phyloP scores from a whole-genome alignment of 768 basidiomycete species.

The Lentinula guzmanii region DNA sequence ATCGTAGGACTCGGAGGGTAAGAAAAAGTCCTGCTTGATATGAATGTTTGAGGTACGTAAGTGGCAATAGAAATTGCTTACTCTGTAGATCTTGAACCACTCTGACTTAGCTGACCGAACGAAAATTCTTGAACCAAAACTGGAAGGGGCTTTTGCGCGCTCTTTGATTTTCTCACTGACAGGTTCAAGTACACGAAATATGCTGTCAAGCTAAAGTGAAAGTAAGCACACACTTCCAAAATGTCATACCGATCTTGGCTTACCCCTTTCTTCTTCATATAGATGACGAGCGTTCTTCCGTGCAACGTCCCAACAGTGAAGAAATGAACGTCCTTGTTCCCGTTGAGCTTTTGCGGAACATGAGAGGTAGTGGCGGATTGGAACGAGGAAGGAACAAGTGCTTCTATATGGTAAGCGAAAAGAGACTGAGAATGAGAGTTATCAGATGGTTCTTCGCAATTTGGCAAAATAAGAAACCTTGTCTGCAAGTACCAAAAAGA shows the following conservation, averaged over 20 bases:
- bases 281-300: conserved; percentile 76
- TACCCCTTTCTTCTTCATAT: conserved; percentile 73
- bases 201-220: conserved; percentile 70
- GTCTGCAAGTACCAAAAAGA: conserved; percentile 87
- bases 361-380: conserved; percentile 62
- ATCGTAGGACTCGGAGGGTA: conserved; percentile 87
- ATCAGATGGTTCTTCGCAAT: not conserved
- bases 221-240: conserved; percentile 57
- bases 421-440: conserved; percentile 47
- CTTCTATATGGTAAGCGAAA: conserved; percentile 95
- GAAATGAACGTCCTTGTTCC: conserved; percentile 90
- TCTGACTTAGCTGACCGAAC: conserved; percentile 80
- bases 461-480: conserved; percentile 42
- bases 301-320: conserved; percentile 89
- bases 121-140: conserved; percentile 67
- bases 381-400: conserved; percentile 84
- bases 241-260: conserved; percentile 65
- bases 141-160: conserved; percentile 62
- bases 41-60: not conserved
- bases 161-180: conserved; percentile 86
- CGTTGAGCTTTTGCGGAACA: conserved; percentile 86
- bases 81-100: conserved; percentile 93
- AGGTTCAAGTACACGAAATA: conserved; percentile 95
- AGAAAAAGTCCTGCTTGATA: conserved; percentile 56
- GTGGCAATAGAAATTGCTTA: not conserved